phyloP scores from a whole-genome alignment of 2,329 filamentous ascomycete species.

The Trichoderma atrobrunneum region DNA sequence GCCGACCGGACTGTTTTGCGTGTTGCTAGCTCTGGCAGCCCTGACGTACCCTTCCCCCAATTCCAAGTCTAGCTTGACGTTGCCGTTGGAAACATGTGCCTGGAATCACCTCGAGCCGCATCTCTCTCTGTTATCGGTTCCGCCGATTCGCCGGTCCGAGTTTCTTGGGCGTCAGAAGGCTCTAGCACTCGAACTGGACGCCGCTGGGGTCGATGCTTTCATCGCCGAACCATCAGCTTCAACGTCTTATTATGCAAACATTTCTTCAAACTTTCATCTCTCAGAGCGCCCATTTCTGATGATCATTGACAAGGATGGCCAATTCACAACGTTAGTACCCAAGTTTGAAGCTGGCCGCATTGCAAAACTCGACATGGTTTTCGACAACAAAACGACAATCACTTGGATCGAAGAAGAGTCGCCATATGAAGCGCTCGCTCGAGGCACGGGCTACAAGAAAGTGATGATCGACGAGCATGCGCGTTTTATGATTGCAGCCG shows the following conservation, averaged over 20 bases:
- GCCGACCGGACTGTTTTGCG: neutral
- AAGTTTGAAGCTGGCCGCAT: neutral
- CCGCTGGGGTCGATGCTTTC: neutral
- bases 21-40: neutral
- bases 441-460: neutral
- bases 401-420: neutral
- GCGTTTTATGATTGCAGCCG: neutral
- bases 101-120: neutral
- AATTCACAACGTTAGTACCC: neutral
- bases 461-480: neutral
- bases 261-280: neutral
- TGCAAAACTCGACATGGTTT: neutral
- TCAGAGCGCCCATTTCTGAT: neutral
- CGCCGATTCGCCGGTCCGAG: neutral
- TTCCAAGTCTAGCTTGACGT: neutral
- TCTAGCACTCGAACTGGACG: neutral
- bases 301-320: neutral
- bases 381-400: neutral
- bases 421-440: neutral
- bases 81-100: neutral
- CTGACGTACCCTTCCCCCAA: neutral
- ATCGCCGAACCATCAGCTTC: neutral
- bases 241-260: neutral
- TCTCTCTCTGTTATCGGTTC: neutral
- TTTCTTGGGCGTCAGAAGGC: neutral